phyloP scores from a whole-genome alignment of 2,329 filamentous ascomycete genomes.

The Aureobasidium melanogenum region DNA sequence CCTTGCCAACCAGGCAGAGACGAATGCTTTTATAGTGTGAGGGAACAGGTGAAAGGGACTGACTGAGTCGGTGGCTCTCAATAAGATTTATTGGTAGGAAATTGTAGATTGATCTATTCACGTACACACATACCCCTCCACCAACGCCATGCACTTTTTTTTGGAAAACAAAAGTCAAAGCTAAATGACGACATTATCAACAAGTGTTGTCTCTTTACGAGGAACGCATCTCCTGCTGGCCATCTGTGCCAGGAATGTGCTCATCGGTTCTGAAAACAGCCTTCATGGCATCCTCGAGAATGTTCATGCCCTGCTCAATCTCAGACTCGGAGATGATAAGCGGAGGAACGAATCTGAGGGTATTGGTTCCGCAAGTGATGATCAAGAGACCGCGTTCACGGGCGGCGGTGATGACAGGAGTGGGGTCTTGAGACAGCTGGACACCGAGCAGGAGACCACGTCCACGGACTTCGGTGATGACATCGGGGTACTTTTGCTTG shows the following conservation, averaged over 20 bases:
- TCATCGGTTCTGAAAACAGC: slow-evolving; percentile 40
- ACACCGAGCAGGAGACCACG: slow-evolving; percentile 78
- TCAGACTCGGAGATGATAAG: slow-evolving; percentile 71
- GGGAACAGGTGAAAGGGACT: no score
- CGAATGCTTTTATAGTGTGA: no score
- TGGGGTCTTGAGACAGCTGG: slow-evolving; percentile 67
- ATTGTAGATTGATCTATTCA: neutral
- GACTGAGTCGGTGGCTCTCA: no score
- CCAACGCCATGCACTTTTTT: slow-evolving; percentile 5
- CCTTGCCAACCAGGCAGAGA: no score
- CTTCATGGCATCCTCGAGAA: slow-evolving; percentile 61
- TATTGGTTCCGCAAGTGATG: slow-evolving; percentile 90
- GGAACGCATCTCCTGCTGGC: slow-evolving; percentile 35
- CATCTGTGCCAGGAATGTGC: slow-evolving; percentile 30
- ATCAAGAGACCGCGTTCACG: slow-evolving; percentile 79
- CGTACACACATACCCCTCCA: neutral
- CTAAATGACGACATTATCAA: neutral
- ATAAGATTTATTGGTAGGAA: neutral
- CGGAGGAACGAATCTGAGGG: slow-evolving; percentile 82
- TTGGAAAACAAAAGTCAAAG: neutral
- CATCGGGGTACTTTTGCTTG: slow-evolving; percentile 54
- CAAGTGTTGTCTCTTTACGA: neutral
- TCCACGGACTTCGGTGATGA: slow-evolving; percentile 73
- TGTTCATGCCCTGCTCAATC: slow-evolving; percentile 67
- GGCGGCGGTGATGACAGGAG: slow-evolving; percentile 70